phyloP scores from a whole-genome alignment of 2,329 filamentous ascomycete genomes.

The Phaeosphaeriaceae sp. region DNA sequence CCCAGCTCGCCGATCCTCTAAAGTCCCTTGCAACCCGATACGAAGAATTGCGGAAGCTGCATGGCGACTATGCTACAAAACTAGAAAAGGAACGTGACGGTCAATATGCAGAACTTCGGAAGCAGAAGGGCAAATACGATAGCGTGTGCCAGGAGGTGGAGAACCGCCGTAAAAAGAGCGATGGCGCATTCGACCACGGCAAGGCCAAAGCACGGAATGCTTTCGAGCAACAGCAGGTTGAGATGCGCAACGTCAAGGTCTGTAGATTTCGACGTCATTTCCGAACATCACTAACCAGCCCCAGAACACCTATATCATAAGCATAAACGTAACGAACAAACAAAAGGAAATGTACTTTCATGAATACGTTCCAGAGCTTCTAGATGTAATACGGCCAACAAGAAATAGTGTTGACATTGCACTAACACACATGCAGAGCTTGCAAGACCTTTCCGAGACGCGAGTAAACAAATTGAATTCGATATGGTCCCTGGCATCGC shows the following conservation, averaged over 20 bases:
- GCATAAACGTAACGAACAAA: constrained; percentile 96
- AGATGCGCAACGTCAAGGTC: constrained; percentile 93
- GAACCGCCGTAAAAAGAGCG: constrained; percentile 90
- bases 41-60: constrained; percentile 91
- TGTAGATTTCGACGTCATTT: not conserved
- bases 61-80: constrained; percentile 86
- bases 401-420: not conserved
- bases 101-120: constrained; percentile 84
- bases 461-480: constrained; percentile 82
- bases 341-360: constrained; percentile 98
- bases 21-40: constrained; percentile 77
- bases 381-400: constrained; percentile 69
- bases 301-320: constrained; percentile 91
- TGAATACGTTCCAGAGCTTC: constrained; percentile 90
- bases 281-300: constrained; percentile 30
- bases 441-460: constrained; percentile 94
- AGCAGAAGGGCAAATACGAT: constrained; percentile 93
- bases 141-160: constrained; percentile 93
- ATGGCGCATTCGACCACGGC: constrained; percentile 83
- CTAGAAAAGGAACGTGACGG: constrained; percentile 87
- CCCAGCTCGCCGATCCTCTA: constrained; percentile 84
- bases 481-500: constrained; percentile 81
- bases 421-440: constrained; percentile 53
- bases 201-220: constrained; percentile 89
- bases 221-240: constrained; percentile 88